These are phyloP conservation scores for Saccharomycopsis schoenii DNA, from an alignment of 805 yeast species.

Conservation along the genomic window DNA sequence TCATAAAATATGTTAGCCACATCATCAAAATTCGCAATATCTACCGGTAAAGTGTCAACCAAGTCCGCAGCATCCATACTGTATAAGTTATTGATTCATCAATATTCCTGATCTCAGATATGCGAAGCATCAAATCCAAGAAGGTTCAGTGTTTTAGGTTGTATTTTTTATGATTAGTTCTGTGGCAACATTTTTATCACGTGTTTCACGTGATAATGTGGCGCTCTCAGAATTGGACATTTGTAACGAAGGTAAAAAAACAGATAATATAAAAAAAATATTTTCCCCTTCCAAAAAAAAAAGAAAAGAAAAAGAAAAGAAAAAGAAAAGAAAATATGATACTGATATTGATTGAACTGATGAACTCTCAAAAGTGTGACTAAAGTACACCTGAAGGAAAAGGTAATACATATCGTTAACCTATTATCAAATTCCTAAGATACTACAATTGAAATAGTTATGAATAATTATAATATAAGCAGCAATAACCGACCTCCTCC, in stretches of 20 bases:
- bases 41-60: conserved; percentile 1
- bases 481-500: background rate
- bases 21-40: conserved; percentile 3
- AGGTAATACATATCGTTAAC: too few species aligned
- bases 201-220: too few species aligned
- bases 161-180: background rate
- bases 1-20: conserved; percentile 25
- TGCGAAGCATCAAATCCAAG: background rate
- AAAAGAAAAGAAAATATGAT: background rate
- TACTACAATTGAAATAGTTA: background rate
- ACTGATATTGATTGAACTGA: background rate
- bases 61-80: background rate
- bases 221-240: too few species aligned
- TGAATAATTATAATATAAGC: background rate
- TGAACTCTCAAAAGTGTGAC: background rate
- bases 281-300: background rate
- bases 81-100: background rate
- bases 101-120: background rate
- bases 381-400: background rate
- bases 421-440: too few species aligned
- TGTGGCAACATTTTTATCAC: background rate
- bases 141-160: background rate
- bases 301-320: background rate
- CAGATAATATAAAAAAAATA: background rate
- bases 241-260: background rate